phyloP scores from a whole-genome alignment of 805 yeast genomes.

The Yarrowia osloensis region DNA sequence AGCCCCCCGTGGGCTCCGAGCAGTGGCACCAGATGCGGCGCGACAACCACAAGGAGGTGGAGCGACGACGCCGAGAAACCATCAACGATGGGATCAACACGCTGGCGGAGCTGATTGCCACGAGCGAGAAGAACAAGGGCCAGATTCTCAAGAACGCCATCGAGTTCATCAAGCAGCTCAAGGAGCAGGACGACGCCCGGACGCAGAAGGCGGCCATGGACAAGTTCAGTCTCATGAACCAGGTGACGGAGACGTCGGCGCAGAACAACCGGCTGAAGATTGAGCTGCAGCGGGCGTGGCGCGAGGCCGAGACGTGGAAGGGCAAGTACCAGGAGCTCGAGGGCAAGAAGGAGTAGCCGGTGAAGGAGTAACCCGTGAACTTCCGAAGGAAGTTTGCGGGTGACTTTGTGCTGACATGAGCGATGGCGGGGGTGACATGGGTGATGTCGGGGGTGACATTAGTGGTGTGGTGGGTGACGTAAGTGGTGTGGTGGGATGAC shows the following conservation, averaged over 20 bases:
- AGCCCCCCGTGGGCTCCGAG: constrained; percentile 72
- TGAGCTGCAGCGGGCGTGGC: constrained; percentile 87
- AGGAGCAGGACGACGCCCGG: constrained; percentile 84
- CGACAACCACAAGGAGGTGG: constrained; percentile 94
- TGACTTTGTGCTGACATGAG: too few species aligned
- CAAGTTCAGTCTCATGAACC: constrained; percentile 88
- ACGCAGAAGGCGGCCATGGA: constrained; percentile 95
- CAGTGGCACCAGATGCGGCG: constrained; percentile 84
- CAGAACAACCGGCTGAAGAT: constrained; percentile 84
- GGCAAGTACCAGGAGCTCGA: constrained; percentile 36
- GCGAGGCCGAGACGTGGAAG: constrained; percentile 87
- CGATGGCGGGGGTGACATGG: not conserved
- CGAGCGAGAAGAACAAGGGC: constrained; percentile 85
- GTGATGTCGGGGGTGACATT: too few species aligned
- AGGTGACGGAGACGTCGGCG: constrained; percentile 78
- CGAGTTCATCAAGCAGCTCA: constrained; percentile 84
- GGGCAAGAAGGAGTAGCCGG: constrained; percentile 22
- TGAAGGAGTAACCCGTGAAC: too few species aligned
- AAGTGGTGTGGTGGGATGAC: not conserved
- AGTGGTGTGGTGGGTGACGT: too few species aligned
- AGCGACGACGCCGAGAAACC: constrained; percentile 85
- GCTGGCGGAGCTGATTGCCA: constrained; percentile 74
- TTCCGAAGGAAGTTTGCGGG: too few species aligned
- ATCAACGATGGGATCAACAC: constrained; percentile 86
- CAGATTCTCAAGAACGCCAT: constrained; percentile 86